phyloP scores from a whole-genome alignment of 2,329 filamentous ascomycete species.

The Didymella segeticola region DNA sequence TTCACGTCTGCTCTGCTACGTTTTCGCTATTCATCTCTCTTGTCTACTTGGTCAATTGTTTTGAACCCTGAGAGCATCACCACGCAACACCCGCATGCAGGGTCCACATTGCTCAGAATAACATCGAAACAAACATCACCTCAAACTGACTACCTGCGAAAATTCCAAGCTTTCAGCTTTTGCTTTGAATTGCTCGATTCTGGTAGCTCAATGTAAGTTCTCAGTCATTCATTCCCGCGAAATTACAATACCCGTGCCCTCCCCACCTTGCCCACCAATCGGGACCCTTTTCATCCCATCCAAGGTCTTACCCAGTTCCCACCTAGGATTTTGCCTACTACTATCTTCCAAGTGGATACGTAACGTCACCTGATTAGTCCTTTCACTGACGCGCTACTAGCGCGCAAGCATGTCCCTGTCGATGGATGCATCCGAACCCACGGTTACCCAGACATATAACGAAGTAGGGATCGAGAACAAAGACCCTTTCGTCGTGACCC shows the following conservation, averaged over 20 bases:
- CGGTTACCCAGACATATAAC: neutral
- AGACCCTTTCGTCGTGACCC: conserved; percentile 12
- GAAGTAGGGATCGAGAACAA: conserved; percentile 5
- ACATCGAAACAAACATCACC: conserved; percentile 8
- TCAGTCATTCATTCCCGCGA: neutral
- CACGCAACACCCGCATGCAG: conserved; percentile 7
- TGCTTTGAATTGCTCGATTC: too few relatives aligned
- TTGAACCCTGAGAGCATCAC: neutral
- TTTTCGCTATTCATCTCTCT: neutral
- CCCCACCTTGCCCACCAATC: conserved; percentile 1
- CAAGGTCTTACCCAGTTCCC: neutral
- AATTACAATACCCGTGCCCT: conserved; percentile 7
- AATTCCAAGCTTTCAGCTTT: neutral
- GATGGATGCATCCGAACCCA: neutral
- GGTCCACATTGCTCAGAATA: conserved; percentile 12
- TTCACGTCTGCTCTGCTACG: too few relatives aligned
- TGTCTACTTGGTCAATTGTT: neutral
- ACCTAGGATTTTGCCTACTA: neutral
- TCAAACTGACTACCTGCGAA: neutral
- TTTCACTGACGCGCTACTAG: conserved; percentile 18
- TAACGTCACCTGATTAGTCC: conserved; percentile 6
- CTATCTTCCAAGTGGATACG: neutral
- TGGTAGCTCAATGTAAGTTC: neutral
- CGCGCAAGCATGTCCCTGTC: conserved; percentile 6
- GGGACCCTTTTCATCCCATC: neutral